A percentile compares a stretch with the other conserved stretches of the same genome.
These are phyloP conservation scores for Botrytis byssoidea DNA, from an alignment of 2,329 filamentous ascomycete species.

Conservation along the genomic window DNA sequence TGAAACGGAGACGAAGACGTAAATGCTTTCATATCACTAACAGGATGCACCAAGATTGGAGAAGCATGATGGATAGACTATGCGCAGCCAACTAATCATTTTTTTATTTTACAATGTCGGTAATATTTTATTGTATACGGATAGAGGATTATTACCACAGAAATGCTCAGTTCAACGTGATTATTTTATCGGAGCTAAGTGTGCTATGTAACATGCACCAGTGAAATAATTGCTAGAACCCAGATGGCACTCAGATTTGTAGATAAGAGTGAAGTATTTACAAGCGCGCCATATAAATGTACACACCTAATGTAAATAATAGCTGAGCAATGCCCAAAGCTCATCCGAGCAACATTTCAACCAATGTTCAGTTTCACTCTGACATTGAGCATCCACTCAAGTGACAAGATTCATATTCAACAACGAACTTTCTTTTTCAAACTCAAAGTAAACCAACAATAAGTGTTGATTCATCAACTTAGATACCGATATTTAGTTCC, in stretches of 20 bases:
- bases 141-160: background rate
- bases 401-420: background rate
- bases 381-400: background rate
- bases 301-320: too few relatives aligned
- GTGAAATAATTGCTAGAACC: background rate
- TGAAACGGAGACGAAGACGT: background rate
- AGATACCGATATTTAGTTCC: too few relatives aligned
- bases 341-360: too few relatives aligned
- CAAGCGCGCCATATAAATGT: too few relatives aligned
- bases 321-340: too few relatives aligned
- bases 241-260: background rate
- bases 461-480: background rate
- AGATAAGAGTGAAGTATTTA: background rate
- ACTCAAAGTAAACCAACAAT: background rate
- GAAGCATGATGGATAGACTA: background rate
- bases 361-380: background rate
- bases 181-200: accelerated
- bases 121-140: background rate
- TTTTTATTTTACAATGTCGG: background rate
- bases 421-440: background rate
- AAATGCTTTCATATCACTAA: background rate
- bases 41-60: background rate
- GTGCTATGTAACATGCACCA: background rate
- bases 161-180: background rate
- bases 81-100: accelerated